phyloP scores from a whole-genome alignment of 495 filamentous ascomycete genomes.

The Cetradonia linearis region DNA sequence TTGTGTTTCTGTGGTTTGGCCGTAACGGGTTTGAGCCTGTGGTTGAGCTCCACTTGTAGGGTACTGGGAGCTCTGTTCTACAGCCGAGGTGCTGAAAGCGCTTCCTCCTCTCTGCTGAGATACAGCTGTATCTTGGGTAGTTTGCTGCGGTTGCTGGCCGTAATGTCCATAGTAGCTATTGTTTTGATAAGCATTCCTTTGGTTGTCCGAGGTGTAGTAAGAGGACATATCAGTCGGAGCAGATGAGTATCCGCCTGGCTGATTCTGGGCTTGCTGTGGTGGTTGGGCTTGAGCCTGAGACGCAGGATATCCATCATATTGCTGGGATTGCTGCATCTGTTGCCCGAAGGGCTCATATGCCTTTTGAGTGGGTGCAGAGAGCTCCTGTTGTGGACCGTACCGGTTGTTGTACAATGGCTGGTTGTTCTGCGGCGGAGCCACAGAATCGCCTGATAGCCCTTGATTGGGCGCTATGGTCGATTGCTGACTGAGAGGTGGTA shows the following conservation, averaged over 20 bases:
- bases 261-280: slow-evolving; percentile 39
- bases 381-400: slow-evolving; percentile 54
- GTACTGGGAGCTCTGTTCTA: slow-evolving; percentile 66
- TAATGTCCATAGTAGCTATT: slow-evolving; percentile 80
- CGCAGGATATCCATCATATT: slow-evolving; percentile 46
- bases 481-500: slow-evolving; percentile 56
- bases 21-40: slow-evolving; percentile 55
- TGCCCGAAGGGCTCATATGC: slow-evolving; percentile 81
- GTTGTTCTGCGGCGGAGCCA: slow-evolving; percentile 37
- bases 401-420: slow-evolving; percentile 48
- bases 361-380: slow-evolving; percentile 58
- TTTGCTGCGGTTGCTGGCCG: slow-evolving; percentile 50
- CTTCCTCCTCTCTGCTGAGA: slow-evolving; percentile 61
- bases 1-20: slow-evolving; percentile 58
- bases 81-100: slow-evolving; percentile 63
- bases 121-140: slow-evolving; percentile 60
- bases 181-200: slow-evolving; percentile 65
- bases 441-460: slow-evolving; percentile 31
- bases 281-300: slow-evolving; percentile 36
- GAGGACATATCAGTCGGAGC: slow-evolving; percentile 72
- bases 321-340: slow-evolving; percentile 59
- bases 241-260: slow-evolving; percentile 55
- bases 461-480: slow-evolving; percentile 28
- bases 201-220: slow-evolving; percentile 78
- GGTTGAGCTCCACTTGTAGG: slow-evolving; percentile 52